Evolutionary conservation across 2,329 filamentous ascomycete species (phyloP), one percentile per base, ranked within the genome.

Genomic region (Exophiala phaeomuriformis): DNA sequence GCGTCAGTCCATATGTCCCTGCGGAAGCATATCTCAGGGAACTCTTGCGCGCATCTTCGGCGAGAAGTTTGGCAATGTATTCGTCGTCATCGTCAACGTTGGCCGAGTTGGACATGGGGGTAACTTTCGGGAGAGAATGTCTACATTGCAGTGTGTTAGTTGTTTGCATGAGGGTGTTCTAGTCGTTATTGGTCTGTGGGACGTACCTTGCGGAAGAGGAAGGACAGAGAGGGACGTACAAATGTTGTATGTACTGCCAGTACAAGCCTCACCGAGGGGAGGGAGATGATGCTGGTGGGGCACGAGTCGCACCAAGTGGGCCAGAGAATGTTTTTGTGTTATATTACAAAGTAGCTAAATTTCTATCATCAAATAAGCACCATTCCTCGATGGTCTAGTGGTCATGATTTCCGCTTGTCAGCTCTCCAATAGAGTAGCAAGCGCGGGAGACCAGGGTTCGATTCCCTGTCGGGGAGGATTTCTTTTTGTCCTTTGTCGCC

Each of bases 31-130:
- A 93, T 64, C 81, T 86, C 44, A 86, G 72, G 2, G 85, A 86
- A 62, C 78, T 85, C 53, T 85, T 81, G 55, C 79, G 82, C 8
- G 90, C 90, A 69, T 96, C 90, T 61, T 86, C 81, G 47, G 83
- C 81, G 35, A 97, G 76, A n/a, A 95, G 74, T 45, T 79, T 78
- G 10, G 88, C 88, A 58, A 95, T 83, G 64, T 90, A 89, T 48
- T 88, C 85, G 66, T 94, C 88, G 39, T 41, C 19, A 28, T 73
- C 66, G 53, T 74, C 69, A 48, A 55, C 40, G 32, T 57, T 44
- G 40, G 30, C 43, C 5, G 48, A 10, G 40, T n/a, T 6, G 4
- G 61, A 30, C 61, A 63, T 63, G 40, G 4, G 43, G 39, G 19
- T 19, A 19, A 19, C 19, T 19, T 19, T 2, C 19, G 19, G 19